phyloP scores from a whole-genome alignment of 2,329 filamentous ascomycete genomes.

The Cercospora sp. region DNA sequence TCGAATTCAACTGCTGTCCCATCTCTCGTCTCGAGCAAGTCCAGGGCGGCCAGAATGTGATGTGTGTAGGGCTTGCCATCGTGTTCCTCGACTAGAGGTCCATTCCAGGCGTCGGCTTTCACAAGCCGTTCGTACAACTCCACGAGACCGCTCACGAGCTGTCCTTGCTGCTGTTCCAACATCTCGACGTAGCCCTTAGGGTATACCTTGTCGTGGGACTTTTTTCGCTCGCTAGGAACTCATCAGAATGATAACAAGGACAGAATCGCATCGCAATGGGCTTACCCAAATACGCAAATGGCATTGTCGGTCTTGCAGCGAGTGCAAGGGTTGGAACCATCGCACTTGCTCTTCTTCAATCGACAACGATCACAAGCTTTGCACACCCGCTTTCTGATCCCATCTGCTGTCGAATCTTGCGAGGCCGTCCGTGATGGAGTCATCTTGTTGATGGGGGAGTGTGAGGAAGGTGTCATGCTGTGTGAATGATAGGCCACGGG shows the following conservation, averaged over 20 bases:
- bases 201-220: constrained; percentile 66
- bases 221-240: constrained; percentile 56
- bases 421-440: constrained; percentile 29
- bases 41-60: constrained; percentile 61
- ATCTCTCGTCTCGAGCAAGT: constrained; percentile 56
- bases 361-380: constrained; percentile 67
- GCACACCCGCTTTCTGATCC: constrained; percentile 60
- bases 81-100: constrained; percentile 53
- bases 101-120: constrained; percentile 57
- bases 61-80: constrained; percentile 62
- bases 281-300: constrained; percentile 61
- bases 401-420: constrained; percentile 32
- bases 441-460: constrained; percentile 30
- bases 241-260: neutral
- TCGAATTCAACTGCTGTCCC: constrained; percentile 56
- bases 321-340: constrained; percentile 61
- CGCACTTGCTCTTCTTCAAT: constrained; percentile 68
- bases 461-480: constrained; percentile 24
- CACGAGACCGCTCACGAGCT: constrained; percentile 61
- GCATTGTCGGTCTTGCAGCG: constrained; percentile 64
- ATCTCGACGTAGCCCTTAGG: constrained; percentile 69
- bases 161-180: constrained; percentile 65
- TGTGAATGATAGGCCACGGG: constrained; percentile 28
- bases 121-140: constrained; percentile 58
- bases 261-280: neutral